Base-by-base conservation (phyloP, 257 asterid species). In the Pogostemon cablin region DNA sequence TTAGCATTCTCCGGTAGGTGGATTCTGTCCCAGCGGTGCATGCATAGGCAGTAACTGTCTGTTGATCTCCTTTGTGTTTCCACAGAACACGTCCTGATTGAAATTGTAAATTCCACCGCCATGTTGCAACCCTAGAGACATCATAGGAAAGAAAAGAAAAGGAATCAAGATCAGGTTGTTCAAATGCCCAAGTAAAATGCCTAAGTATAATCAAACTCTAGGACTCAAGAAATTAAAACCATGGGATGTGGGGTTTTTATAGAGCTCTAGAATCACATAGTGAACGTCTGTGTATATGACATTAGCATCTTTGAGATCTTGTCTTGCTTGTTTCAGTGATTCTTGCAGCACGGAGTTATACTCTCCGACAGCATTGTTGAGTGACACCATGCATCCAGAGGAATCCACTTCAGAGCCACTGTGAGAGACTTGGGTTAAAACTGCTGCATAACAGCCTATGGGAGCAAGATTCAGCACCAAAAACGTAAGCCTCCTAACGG, bases 1-100 rank as follows among this genome's bases (percentile, higher is more conserved):
- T 85, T 91, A 12, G 95, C 92, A 9, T 79, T 80, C 70, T 88
- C 96, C 6, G 93, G 81, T 38, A 82, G 77, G 76, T 86, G 93
- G 39, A 83, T 50, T 7, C 96, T 96, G 70, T 86, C 88, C 88
- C 87, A 88, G 60, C 85, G 96, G 97, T 4, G 40, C 96, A 89
- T 0, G 95, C 89, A 0, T 41, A 42, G 9, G 93, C 93, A 3
- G 81, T 82, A 0, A 62, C 71, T 68, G 49, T 6, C 93, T 90
- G 32, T 78, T 71, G 12, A 87, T 54, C 62, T 54, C 75, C 65
- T 7, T 35, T 7, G 12, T 35, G 17, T 49, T 4, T 15, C 90
- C 96, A 63, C 97, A 89, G 39, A 67, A 79, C 1, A 83, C 78
- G 41, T 77, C 43, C 4, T 56, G 72, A 68, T 82, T 65, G 72